Evolutionary conservation across 768 basidiomycete genomes (phyloP).

Genomic region (Lentinula sp.): DNA sequence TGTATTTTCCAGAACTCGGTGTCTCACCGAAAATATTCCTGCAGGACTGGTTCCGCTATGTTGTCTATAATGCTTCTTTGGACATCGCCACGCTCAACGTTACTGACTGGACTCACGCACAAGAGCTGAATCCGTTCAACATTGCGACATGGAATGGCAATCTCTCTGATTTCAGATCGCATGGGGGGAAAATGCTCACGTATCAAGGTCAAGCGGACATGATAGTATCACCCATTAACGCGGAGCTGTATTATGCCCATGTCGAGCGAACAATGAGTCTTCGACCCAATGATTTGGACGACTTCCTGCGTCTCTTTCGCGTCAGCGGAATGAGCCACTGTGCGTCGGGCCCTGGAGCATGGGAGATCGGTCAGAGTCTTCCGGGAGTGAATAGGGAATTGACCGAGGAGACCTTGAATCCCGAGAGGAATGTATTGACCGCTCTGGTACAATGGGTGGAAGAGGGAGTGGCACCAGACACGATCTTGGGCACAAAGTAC

Average conservation of each 20-base stretch:
- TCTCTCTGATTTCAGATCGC: constrained; percentile 8
- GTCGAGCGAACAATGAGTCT: constrained; percentile 12
- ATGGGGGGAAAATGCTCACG: constrained; percentile 16
- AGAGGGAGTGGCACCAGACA: neutral
- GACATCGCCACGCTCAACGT: neutral
- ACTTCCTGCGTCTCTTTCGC: constrained; percentile 17
- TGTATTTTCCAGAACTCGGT: neutral
- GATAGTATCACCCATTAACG: constrained; percentile 12
- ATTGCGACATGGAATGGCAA: constrained; percentile 10
- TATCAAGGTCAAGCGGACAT: constrained; percentile 13
- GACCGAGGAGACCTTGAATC: neutral
- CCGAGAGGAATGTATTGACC: neutral
- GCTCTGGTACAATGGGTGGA: constrained; percentile 5
- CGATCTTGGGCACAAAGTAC: neutral
- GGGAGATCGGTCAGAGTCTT: constrained; percentile 11
- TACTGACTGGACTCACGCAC: neutral
- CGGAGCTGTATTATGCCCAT: constrained; percentile 11
- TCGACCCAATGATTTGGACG: constrained; percentile 10
- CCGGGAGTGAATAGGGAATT: neutral
- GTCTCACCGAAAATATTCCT: neutral
- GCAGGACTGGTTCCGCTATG: constrained; percentile 3
- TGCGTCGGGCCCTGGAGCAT: constrained; percentile 10
- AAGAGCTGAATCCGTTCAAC: neutral
- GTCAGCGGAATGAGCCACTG: constrained; percentile 18
- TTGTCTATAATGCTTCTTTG: neutral